Evolutionary conservation across 2,329 filamentous ascomycete species (phyloP).

Genomic region (Verticillium zaregamsianum): DNA sequence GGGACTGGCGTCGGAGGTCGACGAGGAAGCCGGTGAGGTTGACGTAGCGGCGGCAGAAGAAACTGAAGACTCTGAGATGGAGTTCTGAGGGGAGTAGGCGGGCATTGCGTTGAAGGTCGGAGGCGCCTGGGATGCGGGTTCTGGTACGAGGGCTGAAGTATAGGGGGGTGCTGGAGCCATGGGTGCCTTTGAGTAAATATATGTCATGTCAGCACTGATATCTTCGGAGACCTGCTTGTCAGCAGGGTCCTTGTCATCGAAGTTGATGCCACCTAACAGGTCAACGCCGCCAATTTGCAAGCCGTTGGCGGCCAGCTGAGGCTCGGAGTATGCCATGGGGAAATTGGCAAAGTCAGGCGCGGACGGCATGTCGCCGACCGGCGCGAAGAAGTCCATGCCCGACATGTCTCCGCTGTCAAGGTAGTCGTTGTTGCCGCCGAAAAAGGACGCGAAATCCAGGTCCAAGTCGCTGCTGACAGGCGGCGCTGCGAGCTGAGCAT

Average conservation of each 20-base stretch:
- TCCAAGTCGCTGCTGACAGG: conserved; percentile 20
- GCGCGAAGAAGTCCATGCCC: conserved; percentile 17
- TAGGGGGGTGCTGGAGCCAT: neutral
- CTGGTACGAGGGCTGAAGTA: neutral
- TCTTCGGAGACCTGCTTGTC: conserved; percentile 22
- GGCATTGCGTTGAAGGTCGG: neutral
- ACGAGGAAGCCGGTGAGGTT: conserved; percentile 4
- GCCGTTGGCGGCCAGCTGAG: conserved; percentile 8
- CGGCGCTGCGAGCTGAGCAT: conserved; percentile 2
- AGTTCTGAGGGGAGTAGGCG: neutral
- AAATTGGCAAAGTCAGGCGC: neutral
- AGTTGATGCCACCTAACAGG: conserved; percentile 25
- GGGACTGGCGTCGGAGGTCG: conserved; percentile 1
- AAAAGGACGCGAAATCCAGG: conserved; percentile 27
- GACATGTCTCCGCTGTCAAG: conserved; percentile 34
- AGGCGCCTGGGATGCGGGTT: neutral
- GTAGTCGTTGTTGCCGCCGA: conserved; percentile 22
- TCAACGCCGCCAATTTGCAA: conserved; percentile 20
- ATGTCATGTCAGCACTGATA: conserved; percentile 12
- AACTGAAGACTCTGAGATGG: neutral
- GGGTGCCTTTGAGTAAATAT: conserved; percentile 5
- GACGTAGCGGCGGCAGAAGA: conserved; percentile 1
- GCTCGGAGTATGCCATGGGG: conserved; percentile 8
- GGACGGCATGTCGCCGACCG: conserved; percentile 2
- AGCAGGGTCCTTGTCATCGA: conserved; percentile 23